phyloP scores from a whole-genome alignment of 1,284 basidiomycete species.

The Pascua sp. region DNA sequence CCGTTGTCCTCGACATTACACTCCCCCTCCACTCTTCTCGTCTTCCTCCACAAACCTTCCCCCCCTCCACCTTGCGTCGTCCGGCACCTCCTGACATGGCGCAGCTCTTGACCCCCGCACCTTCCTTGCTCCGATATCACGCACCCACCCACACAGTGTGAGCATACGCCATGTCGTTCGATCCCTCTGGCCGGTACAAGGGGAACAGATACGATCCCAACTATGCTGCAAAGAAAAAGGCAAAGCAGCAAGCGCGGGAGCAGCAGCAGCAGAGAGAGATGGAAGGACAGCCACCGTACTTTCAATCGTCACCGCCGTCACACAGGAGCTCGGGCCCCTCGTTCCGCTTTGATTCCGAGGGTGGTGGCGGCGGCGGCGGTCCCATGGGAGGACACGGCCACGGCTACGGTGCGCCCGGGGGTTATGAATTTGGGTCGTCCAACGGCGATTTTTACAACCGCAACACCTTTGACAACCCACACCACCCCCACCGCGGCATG shows the following conservation, averaged over 20 bases:
- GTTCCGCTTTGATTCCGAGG: neutral
- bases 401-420: too few species aligned
- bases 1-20: too few species aligned
- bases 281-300: neutral
- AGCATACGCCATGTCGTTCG: slow-evolving; percentile 10
- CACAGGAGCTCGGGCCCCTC: too few species aligned
- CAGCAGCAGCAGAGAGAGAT: neutral
- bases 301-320: neutral
- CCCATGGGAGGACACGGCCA: neutral
- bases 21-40: too few species aligned
- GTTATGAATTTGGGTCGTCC: neutral
- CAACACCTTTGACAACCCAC: too few species aligned
- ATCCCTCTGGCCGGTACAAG: slow-evolving; percentile 18
- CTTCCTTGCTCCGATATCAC: too few species aligned
- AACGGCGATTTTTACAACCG: too few species aligned
- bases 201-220: slow-evolving; percentile 22
- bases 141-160: neutral
- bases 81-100: too few species aligned
- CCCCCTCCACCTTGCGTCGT: too few species aligned
- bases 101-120: too few species aligned
- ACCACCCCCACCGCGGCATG: too few species aligned
- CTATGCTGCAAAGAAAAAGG: slow-evolving; percentile 8
- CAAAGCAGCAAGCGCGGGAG: neutral
- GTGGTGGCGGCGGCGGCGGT: neutral
- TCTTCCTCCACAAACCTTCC: too few species aligned